Base-by-base conservation (phyloP, 768 basidiomycete genomes). In the Mycena maculata region DNA sequence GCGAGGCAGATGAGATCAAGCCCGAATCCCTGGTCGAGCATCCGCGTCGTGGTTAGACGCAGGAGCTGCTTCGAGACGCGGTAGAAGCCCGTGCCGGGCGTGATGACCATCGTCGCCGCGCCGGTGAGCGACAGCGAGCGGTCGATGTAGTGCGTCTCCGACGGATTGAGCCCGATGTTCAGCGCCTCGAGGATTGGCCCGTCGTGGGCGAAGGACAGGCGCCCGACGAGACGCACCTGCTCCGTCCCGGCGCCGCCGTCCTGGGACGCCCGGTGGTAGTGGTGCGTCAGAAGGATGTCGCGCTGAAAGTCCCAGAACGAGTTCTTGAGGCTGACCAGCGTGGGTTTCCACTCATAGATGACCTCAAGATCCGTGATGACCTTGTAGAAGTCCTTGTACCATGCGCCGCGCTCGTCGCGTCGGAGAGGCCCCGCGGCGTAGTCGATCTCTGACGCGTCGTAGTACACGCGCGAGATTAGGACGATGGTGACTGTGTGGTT, bases 331-430 rank as follows among this genome's bases (percentile, higher is more conserved):
- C 87, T 89, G 65, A 93, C 90, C 6, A 98, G 86, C 0, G 93
- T 94, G 2, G 91, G 87, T 68, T 91, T 91, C 94, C 96, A 97
- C 73, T 96, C 94, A 63, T 88, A 82, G 47, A 95, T 85, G 50
- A 94, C 88, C 74, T 99, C 95, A 33, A 97, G 83, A 75, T 99
- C 97, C 5, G 94, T 93, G 74, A 96, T 93, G 71, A 99, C 91
- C 78, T 97, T 96, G 87, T 90, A 98, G 73, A 96, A 97, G 76
- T 98, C 98, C 78, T 98, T 97, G 81, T 96, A 95, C 89, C 90
- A 94, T 33, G 80, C 78, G 12, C 90, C 91, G 49, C 90, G 84
- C 60, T 94, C 93, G 72, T 95, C 91, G 56, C 84, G 81, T 16
- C 88, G 85, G 50, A 98, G 81, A 8, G 93, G 93, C 2, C 94